Conservation (phyloP, 345 rosid genomes). For the Eucalyptus pauciflora region DNA sequence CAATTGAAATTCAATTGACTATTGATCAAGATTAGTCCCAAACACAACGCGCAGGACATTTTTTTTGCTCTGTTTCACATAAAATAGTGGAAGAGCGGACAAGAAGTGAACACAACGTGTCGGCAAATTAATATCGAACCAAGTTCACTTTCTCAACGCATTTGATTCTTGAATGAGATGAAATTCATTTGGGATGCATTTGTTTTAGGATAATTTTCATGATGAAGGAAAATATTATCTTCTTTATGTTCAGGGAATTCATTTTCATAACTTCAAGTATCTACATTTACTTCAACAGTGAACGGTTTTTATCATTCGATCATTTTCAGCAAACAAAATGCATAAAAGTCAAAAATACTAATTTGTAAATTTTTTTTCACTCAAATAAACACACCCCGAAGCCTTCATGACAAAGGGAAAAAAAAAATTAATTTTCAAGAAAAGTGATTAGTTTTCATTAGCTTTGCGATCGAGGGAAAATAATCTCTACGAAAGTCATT, state of each 20-base stretch:
- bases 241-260: background rate
- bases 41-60: too few species aligned
- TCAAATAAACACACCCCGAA: too few species aligned
- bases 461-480: background rate
- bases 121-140: background rate
- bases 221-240: background rate
- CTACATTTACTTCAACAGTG: background rate
- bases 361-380: rapidly evolving
- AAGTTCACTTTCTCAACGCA: background rate
- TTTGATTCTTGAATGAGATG: background rate
- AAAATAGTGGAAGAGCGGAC: too few species aligned
- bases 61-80: too few species aligned
- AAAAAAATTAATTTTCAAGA: background rate
- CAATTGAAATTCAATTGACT: too few species aligned
- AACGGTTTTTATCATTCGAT: rapidly evolving
- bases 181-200: background rate
- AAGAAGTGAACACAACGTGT: too few species aligned
- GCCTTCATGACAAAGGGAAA: background rate
- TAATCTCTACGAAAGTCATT: background rate
- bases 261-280: background rate
- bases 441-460: background rate
- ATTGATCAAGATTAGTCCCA: too few species aligned
- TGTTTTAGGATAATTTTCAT: background rate
- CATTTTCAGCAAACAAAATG: background rate
- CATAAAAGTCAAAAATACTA: background rate